phyloP scores from a whole-genome alignment of 2,329 filamentous ascomycete genomes.

The Colletotrichum orbiculare region DNA sequence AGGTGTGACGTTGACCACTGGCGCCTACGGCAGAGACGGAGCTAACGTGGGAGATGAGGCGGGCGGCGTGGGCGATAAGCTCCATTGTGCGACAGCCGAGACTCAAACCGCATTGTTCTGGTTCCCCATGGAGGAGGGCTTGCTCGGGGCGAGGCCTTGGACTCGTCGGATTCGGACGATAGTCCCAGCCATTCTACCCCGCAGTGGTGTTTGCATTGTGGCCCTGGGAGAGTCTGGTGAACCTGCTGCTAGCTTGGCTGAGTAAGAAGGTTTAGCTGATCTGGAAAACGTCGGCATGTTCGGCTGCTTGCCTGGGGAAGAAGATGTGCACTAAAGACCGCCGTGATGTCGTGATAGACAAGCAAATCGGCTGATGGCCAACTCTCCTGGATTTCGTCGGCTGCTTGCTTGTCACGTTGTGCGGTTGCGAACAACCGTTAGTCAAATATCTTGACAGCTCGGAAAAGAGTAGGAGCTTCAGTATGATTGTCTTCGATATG shows the following conservation, averaged over 20 bases:
- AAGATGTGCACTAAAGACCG: no score
- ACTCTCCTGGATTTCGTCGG: no score
- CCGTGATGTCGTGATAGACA: no score
- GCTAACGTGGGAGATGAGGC: neutral
- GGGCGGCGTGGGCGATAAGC: conserved; percentile 11
- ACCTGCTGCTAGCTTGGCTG: no score
- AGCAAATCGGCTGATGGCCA: no score
- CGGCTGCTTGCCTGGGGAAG: neutral
- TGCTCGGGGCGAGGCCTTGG: conserved; percentile 1
- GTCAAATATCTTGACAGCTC: no score
- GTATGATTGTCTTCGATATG: no score
- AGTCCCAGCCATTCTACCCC: conserved; percentile 13
- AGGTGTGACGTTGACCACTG: conserved; percentile 26
- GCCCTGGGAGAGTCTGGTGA: no score
- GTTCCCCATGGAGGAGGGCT: conserved; percentile 2
- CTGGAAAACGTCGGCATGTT: conserved; percentile 2
- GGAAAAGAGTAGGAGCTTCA: no score
- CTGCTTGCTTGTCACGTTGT: no score
- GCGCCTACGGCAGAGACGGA: conserved; percentile 27
- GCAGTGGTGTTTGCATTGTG: neutral
- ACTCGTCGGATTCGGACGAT: conserved; percentile 7
- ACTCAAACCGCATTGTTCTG: conserved; percentile 19
- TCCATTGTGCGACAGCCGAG: conserved; percentile 29
- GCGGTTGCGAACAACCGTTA: no score
- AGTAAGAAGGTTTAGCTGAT: neutral